These are phyloP conservation scores for Remersonia thermophila DNA, from an alignment of 2,329 filamentous ascomycete genomes.

Conservation along the genomic window DNA sequence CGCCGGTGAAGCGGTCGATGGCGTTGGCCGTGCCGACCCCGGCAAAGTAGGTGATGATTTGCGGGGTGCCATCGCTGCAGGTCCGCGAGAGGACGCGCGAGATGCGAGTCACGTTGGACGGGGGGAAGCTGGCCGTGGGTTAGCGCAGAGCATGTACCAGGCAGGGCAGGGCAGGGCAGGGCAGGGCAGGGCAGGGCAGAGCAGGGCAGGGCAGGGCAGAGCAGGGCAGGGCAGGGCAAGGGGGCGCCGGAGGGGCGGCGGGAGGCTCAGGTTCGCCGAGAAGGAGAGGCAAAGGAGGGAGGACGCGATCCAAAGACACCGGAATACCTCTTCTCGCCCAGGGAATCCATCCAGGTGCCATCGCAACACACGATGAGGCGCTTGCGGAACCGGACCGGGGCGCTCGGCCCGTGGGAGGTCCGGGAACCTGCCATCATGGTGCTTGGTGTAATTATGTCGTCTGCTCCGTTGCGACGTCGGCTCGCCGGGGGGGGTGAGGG, in stretches of 20 bases:
- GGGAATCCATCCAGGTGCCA: conserved; percentile 24
- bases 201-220: too few relatives aligned
- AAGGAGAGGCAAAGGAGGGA: too few relatives aligned
- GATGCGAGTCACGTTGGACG: conserved; percentile 22
- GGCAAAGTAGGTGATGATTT: conserved; percentile 22
- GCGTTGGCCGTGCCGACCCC: conserved; percentile 22
- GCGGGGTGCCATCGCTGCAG: conserved; percentile 18
- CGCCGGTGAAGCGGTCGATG: conserved; percentile 21
- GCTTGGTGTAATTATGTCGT: conserved; percentile 4
- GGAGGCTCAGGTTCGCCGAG: too few relatives aligned
- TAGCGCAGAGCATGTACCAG: neutral
- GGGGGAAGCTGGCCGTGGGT: conserved; percentile 11
- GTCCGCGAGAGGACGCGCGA: conserved; percentile 18
- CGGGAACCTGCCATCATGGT: too few relatives aligned
- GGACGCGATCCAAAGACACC: too few relatives aligned
- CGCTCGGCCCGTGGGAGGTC: neutral
- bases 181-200: too few relatives aligned
- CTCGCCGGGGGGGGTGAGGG: too few relatives aligned
- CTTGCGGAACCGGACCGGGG: conserved; percentile 12
- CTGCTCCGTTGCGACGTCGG: neutral
- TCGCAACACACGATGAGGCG: conserved; percentile 23
- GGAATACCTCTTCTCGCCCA: conserved; percentile 18
- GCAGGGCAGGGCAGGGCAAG: too few relatives aligned
- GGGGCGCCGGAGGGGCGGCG: too few relatives aligned
- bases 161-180: too few relatives aligned